phyloP scores from a whole-genome alignment of 345 rosid genomes.

The Mangifera indica region DNA sequence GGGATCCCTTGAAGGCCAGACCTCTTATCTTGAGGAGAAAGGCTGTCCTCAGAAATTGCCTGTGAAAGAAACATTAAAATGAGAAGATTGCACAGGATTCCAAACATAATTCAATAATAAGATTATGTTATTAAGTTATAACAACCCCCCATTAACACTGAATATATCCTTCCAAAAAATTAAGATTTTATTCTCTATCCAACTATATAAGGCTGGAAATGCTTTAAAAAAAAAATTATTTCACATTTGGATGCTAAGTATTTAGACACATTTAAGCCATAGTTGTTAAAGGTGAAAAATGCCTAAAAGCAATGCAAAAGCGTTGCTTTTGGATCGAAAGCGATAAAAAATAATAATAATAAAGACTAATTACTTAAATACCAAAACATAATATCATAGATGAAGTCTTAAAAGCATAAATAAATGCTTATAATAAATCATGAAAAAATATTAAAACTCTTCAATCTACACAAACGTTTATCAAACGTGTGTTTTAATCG shows the following conservation, averaged over 20 bases:
- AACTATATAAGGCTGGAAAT: not conserved
- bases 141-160: constrained; percentile 18
- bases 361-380: no score
- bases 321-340: no score
- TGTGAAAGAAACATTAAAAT: constrained; percentile 34
- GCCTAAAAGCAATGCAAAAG: no score
- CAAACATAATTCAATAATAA: constrained; percentile 9
- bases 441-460: no score
- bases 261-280: not conserved
- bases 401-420: no score
- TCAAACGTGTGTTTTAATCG: no score
- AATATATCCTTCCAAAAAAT: constrained; percentile 32
- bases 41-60: constrained; percentile 53
- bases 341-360: no score
- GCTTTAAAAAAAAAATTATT: not conserved
- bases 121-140: constrained; percentile 9
- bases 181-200: not conserved
- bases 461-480: no score
- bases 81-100: constrained; percentile 25
- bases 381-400: no score
- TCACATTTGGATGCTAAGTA: not conserved
- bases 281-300: no score
- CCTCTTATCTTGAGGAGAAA: constrained; percentile 49
- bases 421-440: no score
- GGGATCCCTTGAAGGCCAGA: constrained; percentile 62